Evolutionary conservation across 2,329 filamentous ascomycete species (phyloP).

Genomic region (Alternaria infectoria): DNA sequence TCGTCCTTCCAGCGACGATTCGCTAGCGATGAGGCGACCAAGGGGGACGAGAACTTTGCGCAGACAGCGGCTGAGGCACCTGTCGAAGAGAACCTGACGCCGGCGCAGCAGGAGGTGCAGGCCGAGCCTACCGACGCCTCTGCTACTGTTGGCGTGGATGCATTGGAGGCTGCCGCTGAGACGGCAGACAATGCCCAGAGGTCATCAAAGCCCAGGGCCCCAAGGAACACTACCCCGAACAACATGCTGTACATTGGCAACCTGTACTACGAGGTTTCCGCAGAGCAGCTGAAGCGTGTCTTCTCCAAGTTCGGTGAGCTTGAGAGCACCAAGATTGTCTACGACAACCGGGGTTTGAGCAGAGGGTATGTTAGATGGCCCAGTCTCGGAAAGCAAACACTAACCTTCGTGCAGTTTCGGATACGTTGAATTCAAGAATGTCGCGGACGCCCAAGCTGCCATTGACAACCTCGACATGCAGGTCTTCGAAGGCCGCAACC

Average conservation of each 20-base stretch:
- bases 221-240: slow-evolving; percentile 21
- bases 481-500: slow-evolving; percentile 67
- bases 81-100: slow-evolving; percentile 41
- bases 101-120: slow-evolving; percentile 32
- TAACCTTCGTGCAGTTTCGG: slow-evolving; percentile 61
- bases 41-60: slow-evolving; percentile 46
- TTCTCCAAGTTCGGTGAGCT: slow-evolving; percentile 67
- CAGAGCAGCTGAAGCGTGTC: slow-evolving; percentile 64
- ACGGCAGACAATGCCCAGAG: background rate
- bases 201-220: background rate
- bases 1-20: slow-evolving; percentile 56
- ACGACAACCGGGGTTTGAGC: slow-evolving; percentile 68
- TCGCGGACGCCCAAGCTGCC: slow-evolving; percentile 62
- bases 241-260: slow-evolving; percentile 70
- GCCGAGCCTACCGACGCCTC: slow-evolving; percentile 33
- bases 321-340: slow-evolving; percentile 60
- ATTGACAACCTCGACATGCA: slow-evolving; percentile 65
- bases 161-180: slow-evolving; percentile 23
- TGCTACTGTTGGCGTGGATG: slow-evolving; percentile 34
- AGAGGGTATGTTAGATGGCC: slow-evolving; percentile 63
- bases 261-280: slow-evolving; percentile 71
- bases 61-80: slow-evolving; percentile 46
- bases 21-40: slow-evolving; percentile 55
- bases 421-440: slow-evolving; percentile 66
- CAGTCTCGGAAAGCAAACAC: background rate